Evolutionary conservation across 2,329 filamentous ascomycete species (phyloP), one percentile per base, ranked within the genome.

Genomic region (Helotiales sp.): DNA sequence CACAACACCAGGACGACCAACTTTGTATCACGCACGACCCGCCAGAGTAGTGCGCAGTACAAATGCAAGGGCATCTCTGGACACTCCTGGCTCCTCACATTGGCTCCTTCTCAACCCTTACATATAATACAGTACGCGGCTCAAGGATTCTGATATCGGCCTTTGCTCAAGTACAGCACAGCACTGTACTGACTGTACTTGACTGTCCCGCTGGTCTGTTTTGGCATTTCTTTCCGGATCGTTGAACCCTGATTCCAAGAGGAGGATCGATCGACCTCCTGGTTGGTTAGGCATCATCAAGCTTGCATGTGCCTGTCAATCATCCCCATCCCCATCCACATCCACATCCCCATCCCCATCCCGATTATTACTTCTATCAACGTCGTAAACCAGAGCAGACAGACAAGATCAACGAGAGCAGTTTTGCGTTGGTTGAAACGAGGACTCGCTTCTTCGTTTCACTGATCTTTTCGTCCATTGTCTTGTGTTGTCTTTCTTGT

Each of bases 241-340:
- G 34, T 22, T 13, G 49, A 24, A 52, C 13, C 24, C 28, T 5
- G 24, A 52, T n/a, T n/a, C n/a, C n/a, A n/a, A n/a, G n/a, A n/a
- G n/a, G n/a, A n/a, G n/a, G n/a, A n/a, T n/a, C n/a, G n/a, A n/a
- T n/a, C 28, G 26, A 50, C 28, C 47, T 17, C 28, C 47, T 50
- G 47, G 49, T 52, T 52, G 49, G 49, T n/a, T n/a, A n/a, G n/a
- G n/a, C n/a, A n/a, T 28, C 52, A 22, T 11, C 30, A 55, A 5
- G 30, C 28, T 55, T 37, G 28, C 52, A 34, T 55, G 52, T 55
- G 52, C 34, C 24, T 47, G 57, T 28, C 40, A 20, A 45, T 47
- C 37, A 13, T 20, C 34, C 30, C 37, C 37, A 2, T 43, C 20
- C 11, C 22, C 40, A 15, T 30, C 55, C 57, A 30, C 40, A 26